Percentiles rank a stretch among this genome's conserved stretches.
These are phyloP conservation scores for Leccinum incarnatum DNA, from an alignment of 768 basidiomycete species.

Conservation along the genomic window DNA sequence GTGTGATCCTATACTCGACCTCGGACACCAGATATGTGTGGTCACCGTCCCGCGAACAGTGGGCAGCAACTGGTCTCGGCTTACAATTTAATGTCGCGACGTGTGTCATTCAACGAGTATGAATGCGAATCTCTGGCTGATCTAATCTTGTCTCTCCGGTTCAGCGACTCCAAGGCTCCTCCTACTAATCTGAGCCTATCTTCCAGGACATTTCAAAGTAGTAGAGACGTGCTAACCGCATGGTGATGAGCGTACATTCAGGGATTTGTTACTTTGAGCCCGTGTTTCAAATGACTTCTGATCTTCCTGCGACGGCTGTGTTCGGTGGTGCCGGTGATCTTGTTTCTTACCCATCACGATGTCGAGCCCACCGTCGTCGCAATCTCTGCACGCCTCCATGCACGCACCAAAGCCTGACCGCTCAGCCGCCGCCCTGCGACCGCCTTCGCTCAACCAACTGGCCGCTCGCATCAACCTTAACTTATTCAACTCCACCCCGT, in stretches of 20 bases:
- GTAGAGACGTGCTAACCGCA: too few relatives aligned
- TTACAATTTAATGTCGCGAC: background rate
- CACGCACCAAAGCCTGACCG: constrained; percentile 40
- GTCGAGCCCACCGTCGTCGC: constrained; percentile 32
- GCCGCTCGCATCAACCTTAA: constrained; percentile 70
- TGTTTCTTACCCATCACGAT: constrained; percentile 21
- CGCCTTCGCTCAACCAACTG: constrained; percentile 78
- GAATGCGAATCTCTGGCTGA: too few relatives aligned
- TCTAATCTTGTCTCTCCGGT: background rate
- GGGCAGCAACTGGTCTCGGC: too few relatives aligned
- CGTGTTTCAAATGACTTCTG: background rate
- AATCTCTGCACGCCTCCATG: constrained; percentile 30
- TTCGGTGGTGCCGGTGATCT: constrained; percentile 4
- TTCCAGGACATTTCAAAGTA: background rate
- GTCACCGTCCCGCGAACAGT: background rate
- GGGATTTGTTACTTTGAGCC: background rate
- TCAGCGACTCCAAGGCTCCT: background rate
- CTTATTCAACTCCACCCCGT: constrained; percentile 16
- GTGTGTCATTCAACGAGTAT: background rate
- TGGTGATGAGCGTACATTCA: background rate
- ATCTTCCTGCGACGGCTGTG: background rate
- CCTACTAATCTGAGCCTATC: background rate
- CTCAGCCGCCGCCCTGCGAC: constrained; percentile 36
- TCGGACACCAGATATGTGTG: background rate
- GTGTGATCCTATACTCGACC: background rate